A percentile compares a stretch with the other conserved stretches of the same genome.
Evolutionary conservation across 1,139 yeast species (phyloP).

Genomic region (Diutina neorugosa): DNA sequence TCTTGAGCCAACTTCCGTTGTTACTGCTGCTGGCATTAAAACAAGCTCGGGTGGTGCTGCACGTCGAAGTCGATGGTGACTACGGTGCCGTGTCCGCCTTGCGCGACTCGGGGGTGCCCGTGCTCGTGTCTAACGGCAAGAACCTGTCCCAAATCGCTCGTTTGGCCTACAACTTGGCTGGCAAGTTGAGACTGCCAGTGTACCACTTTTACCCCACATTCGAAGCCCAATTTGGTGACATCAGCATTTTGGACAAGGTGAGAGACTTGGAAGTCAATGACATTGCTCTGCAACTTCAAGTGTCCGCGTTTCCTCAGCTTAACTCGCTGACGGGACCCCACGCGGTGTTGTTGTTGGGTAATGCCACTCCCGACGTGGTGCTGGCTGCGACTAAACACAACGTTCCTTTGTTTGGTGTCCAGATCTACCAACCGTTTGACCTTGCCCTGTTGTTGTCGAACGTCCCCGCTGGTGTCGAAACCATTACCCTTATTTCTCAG

Average conservation of each 20-base stretch:
- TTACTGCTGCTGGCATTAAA: slow-evolving; percentile 33
- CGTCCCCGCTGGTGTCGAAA: slow-evolving; percentile 45
- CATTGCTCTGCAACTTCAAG: not conserved
- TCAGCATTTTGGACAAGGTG: not conserved
- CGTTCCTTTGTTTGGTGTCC: slow-evolving; percentile 43
- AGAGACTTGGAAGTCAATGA: not conserved
- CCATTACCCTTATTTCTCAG: slow-evolving; percentile 58
- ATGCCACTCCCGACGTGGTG: slow-evolving; percentile 32
- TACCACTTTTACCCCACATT: not conserved
- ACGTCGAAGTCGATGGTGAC: slow-evolving; percentile 47
- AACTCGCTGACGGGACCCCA: slow-evolving; percentile 14
- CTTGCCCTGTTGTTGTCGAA: slow-evolving; percentile 34
- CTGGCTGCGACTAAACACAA: slow-evolving; percentile 28
- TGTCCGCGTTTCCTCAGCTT: not conserved
- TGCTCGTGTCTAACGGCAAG: slow-evolving; percentile 53
- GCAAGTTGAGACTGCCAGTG: not conserved
- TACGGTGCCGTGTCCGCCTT: slow-evolving; percentile 55
- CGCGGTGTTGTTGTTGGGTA: slow-evolving; percentile 53
- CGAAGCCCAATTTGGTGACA: not conserved
- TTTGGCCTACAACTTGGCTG: slow-evolving; percentile 2
- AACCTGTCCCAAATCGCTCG: slow-evolving; percentile 40
- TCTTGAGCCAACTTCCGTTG: slow-evolving; percentile 43
- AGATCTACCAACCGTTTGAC: slow-evolving; percentile 64
- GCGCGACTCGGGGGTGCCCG: slow-evolving; percentile 55
- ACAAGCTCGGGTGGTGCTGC: slow-evolving; percentile 39